phyloP scores from a whole-genome alignment of 148 eudicot genomes.

The Amaranthus palmeri region DNA sequence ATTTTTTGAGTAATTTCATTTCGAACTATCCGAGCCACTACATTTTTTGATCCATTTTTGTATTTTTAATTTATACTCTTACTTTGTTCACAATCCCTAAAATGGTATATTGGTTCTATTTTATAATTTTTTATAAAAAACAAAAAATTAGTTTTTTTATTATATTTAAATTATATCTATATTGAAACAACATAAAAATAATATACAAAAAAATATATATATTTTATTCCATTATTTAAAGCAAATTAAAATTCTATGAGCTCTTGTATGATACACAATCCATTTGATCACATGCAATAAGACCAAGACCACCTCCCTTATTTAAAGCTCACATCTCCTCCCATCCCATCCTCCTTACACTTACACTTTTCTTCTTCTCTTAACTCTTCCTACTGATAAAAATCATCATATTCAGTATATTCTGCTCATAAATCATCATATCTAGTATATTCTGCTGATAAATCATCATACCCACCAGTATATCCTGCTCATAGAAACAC shows the following conservation, averaged over 20 bases:
- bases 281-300: conserved; percentile 36
- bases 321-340: conserved; percentile 58
- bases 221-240: conserved; percentile 4
- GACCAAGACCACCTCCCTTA: conserved; percentile 24
- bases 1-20: too few species aligned
- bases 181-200: conserved; percentile 1
- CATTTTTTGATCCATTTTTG: too few species aligned
- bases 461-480: not conserved
- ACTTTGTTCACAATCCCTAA: too few species aligned
- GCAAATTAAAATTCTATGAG: conserved; percentile 6
- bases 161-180: conserved; percentile 4
- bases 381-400: not conserved
- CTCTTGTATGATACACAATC: conserved; percentile 23
- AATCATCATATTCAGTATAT: conserved; percentile 10
- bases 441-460: conserved; percentile 14
- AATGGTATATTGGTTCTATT: too few species aligned
- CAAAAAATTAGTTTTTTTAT: not conserved
- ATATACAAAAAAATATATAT: not conserved
- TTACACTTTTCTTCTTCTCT: conserved; percentile 24
- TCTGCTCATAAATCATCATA: conserved; percentile 2
- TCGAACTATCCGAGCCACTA: too few species aligned
- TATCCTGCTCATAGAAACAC: too few species aligned
- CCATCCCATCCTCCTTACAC: conserved; percentile 42
- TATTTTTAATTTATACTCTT: too few species aligned
- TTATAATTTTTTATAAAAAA: too few species aligned